phyloP scores from a whole-genome alignment of 2,329 filamentous ascomycete genomes.

The Paecilomyces formosus region DNA sequence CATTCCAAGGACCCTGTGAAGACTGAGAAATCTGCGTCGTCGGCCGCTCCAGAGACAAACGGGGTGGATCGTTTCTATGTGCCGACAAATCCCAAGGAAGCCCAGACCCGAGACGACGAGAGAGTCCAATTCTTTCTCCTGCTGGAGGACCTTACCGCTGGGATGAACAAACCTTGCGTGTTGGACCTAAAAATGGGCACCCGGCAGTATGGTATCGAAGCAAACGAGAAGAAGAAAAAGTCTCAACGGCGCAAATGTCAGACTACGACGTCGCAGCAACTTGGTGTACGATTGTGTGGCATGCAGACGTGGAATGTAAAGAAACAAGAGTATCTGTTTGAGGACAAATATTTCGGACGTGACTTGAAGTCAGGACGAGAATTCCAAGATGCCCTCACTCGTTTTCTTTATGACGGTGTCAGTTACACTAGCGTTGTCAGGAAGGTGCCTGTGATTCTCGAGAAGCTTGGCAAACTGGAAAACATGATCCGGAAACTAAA shows the following conservation, averaged over 20 bases:
- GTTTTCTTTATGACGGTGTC: conserved; percentile 85
- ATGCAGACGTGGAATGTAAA: conserved; percentile 92
- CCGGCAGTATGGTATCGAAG: conserved; percentile 90
- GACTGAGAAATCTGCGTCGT: conserved; percentile 17
- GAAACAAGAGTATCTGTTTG: conserved; percentile 80
- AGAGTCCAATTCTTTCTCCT: conserved; percentile 89
- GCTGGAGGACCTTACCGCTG: conserved; percentile 88
- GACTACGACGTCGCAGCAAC: conserved; percentile 79
- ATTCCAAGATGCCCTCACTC: conserved; percentile 79
- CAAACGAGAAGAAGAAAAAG: conserved; percentile 80
- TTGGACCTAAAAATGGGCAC: conserved; percentile 99
- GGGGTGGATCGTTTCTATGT: conserved; percentile 21
- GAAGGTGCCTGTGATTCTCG: conserved; percentile 80
- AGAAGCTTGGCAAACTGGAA: conserved; percentile 77
- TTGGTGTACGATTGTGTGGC: conserved; percentile 89
- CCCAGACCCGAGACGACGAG: conserved; percentile 45
- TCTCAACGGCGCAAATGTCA: conserved; percentile 92
- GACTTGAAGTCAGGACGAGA: conserved; percentile 78
- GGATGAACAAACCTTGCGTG: conserved; percentile 94
- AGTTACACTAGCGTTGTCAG: conserved; percentile 71
- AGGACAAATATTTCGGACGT: conserved; percentile 96
- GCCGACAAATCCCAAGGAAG: conserved; percentile 70
- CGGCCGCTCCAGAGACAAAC: conserved; percentile 10
- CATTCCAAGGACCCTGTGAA: conserved; percentile 12
- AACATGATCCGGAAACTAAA: conserved; percentile 70